Evolutionary conservation across 1,284 basidiomycete species (phyloP).

Genomic region (Sphaerobolus stellatus): DNA sequence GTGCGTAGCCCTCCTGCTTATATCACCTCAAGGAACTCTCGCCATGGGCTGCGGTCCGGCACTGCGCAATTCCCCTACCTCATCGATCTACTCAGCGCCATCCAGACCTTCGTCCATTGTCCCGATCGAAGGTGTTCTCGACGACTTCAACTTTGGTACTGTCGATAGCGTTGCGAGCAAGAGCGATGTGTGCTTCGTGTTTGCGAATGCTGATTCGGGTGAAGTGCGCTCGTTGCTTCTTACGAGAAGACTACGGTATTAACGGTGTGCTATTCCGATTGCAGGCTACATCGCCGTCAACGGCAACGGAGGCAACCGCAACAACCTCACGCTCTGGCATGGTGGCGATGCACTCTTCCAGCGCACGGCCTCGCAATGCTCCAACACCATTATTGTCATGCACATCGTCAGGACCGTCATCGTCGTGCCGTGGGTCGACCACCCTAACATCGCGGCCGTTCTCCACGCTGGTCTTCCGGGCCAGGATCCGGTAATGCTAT

Average conservation of each 20-base stretch:
- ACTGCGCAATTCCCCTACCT: constrained; percentile 45
- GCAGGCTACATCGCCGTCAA: constrained; percentile 67
- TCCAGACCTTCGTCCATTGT: constrained; percentile 56
- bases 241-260: neutral
- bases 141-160: constrained; percentile 60
- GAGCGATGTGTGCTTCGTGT: constrained; percentile 68
- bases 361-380: constrained; percentile 60
- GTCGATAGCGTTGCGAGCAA: constrained; percentile 51
- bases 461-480: constrained; percentile 72
- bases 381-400: constrained; percentile 81
- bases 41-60: constrained; percentile 86
- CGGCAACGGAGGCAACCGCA: constrained; percentile 73
- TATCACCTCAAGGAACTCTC: constrained; percentile 64
- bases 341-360: constrained; percentile 65
- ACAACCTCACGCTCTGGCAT: constrained; percentile 81
- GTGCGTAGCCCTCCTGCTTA: too few relatives aligned
- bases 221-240: constrained; percentile 45
- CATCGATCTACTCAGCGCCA: constrained; percentile 65
- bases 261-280: neutral
- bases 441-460: constrained; percentile 70
- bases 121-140: constrained; percentile 57
- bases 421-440: constrained; percentile 76
- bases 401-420: constrained; percentile 76
- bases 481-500: constrained; percentile 74
- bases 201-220: constrained; percentile 72